Base-by-base conservation (phyloP, 140 eudicot genomes). In the Anethum foeniculum region DNA sequence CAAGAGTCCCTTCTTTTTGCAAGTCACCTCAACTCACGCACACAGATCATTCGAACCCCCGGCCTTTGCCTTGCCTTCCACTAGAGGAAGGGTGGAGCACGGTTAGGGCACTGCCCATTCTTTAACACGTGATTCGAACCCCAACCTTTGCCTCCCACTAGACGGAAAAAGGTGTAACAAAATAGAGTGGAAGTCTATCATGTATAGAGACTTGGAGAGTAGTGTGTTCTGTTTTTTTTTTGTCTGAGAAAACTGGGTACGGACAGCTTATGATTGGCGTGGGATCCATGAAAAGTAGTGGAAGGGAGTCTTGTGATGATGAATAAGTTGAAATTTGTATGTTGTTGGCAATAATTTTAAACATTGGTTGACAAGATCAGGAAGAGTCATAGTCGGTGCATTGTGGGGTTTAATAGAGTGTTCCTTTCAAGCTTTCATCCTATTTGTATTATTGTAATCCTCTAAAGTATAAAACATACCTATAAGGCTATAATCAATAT, bases 281-380 rank as follows among this genome's bases (percentile, higher is more conserved):
- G 84, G 86, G 91, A 72, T 88, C 90, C 77, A 76, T 82, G 87
- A 84, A 85, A 86, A 83, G 89, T 81, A 84, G 89, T 43, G 83
- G 77, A 85, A 81, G 81, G 84, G 81, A 82, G 83, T 76, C 84
- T 81, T 83, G 83, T 88, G 86, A 86, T 85, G 88, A 85, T 83
- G 80, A 72, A 64, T 13, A 69, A 34, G 5, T 25, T 46, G 64
- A 47, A 81, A 27, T 28, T 41, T 76, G 47, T 15, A 47, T 68
- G 64, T 76, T 60, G 28, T 79, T 69, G 43, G 19, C 71, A 62
- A 62, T 62, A 25, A 62, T 62, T 25, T 62, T 27, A 27, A 62
- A 12, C 69, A 62, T 47, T 49, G 58, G 78, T 86, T 75, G 88
- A 84, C 86, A 84, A 68, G 67, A 64, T 68, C 30, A 54, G n/a